Evolutionary conservation across 2,329 filamentous ascomycete genomes (phyloP).

Genomic region (Aspergillus melleus): DNA sequence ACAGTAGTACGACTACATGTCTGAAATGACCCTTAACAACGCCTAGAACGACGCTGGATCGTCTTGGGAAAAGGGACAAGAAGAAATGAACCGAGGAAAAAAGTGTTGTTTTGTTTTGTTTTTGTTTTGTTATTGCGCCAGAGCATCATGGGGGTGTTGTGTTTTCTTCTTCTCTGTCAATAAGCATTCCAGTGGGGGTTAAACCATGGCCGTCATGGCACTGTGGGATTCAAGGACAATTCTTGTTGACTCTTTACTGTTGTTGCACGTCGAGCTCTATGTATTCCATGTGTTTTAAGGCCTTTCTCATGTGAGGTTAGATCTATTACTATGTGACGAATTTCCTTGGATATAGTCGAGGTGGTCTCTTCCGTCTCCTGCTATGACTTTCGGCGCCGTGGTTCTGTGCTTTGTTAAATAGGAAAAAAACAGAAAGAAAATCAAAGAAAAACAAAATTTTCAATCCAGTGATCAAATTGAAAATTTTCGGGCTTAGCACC

Average conservation of each 20-base stretch:
- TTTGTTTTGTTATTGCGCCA: constrained; percentile 12
- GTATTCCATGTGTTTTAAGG: constrained; percentile 3
- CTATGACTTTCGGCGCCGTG: background rate
- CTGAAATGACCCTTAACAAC: constrained; percentile 30
- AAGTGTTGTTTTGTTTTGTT: constrained; percentile 20
- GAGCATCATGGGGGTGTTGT: constrained; percentile 18
- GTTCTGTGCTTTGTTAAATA: background rate
- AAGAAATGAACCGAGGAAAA: constrained; percentile 24
- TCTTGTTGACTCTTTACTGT: constrained; percentile 15
- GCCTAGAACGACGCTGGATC: constrained; percentile 43
- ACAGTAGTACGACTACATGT: constrained; percentile 35
- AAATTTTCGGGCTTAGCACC: background rate
- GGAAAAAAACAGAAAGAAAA: background rate
- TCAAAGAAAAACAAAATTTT: background rate
- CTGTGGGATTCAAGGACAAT: constrained; percentile 19
- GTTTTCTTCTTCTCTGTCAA: constrained; percentile 9
- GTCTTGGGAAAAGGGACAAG: constrained; percentile 33
- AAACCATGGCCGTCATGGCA: constrained; percentile 3
- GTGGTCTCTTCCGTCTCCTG: background rate
- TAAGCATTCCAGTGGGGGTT: constrained; percentile 11
- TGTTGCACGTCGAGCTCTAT: constrained; percentile 1
- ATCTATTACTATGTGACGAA: constrained; percentile 8
- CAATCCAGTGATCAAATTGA: background rate
- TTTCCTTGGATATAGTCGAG: constrained; percentile 5
- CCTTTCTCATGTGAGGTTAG: constrained; percentile 1